Percentiles rank a stretch among this genome's conserved stretches.
Conservation (phyloP, 1,284 basidiomycete genomes). For the Fomitopsis betulina region DNA sequence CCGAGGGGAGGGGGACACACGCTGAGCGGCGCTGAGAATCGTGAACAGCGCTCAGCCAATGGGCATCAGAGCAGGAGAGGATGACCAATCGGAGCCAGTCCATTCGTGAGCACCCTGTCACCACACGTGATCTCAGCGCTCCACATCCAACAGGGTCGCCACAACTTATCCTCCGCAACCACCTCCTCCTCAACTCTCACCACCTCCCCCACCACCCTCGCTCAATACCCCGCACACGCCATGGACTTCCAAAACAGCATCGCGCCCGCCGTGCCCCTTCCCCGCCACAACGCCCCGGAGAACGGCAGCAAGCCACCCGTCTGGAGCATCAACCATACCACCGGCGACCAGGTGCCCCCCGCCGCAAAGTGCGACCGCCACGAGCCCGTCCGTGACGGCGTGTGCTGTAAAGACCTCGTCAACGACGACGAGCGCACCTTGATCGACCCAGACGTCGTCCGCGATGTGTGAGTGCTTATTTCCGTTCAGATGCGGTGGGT, state of each 20-base stretch:
- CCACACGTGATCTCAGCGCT: not conserved
- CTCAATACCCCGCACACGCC: not conserved
- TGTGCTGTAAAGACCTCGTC: slow-evolving; percentile 83
- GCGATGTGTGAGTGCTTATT: slow-evolving; percentile 64
- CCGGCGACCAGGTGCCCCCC: slow-evolving; percentile 38
- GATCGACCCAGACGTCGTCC: slow-evolving; percentile 80
- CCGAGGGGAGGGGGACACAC: too few relatives aligned
- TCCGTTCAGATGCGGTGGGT: not conserved
- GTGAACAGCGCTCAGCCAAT: not conserved
- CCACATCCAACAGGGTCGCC: not conserved
- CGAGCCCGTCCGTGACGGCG: slow-evolving; percentile 45
- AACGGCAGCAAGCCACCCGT: slow-evolving; percentile 43
- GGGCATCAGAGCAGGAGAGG: too few relatives aligned
- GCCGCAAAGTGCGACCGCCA: slow-evolving; percentile 58
- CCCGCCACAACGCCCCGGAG: slow-evolving; percentile 20
- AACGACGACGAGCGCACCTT: slow-evolving; percentile 73
- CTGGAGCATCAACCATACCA: slow-evolving; percentile 51
- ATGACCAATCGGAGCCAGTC: not conserved
- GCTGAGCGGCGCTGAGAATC: too few relatives aligned
- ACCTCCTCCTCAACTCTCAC: not conserved
- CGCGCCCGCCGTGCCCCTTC: slow-evolving; percentile 31
- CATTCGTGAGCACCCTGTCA: not conserved
- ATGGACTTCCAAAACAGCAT: slow-evolving; percentile 1
- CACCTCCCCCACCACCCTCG: not conserved
- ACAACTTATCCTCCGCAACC: not conserved